A percentile compares a stretch with the other conserved stretches of the same genome.
phyloP scores from a whole-genome alignment of 2,329 filamentous ascomycete species.

The Aspergillus intermedius region DNA sequence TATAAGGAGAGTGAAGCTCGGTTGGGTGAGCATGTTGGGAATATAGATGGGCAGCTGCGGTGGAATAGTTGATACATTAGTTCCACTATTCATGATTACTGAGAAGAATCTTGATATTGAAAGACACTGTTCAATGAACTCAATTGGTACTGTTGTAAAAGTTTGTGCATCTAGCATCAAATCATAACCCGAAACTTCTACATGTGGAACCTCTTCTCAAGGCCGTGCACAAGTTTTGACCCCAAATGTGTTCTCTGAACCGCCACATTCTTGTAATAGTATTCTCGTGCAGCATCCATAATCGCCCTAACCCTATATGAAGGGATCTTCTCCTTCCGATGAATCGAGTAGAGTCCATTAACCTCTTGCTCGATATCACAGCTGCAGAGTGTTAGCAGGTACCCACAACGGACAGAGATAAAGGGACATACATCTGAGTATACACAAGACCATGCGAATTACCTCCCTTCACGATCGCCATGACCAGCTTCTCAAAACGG shows the following conservation, averaged over 20 bases:
- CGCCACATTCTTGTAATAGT: conserved; percentile 36
- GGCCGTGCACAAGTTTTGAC: too few relatives aligned
- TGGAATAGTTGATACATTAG: too few relatives aligned
- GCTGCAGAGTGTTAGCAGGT: conserved; percentile 7
- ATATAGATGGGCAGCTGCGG: too few relatives aligned
- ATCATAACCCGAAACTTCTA: too few relatives aligned
- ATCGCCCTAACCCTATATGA: conserved; percentile 51
- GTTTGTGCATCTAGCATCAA: too few relatives aligned
- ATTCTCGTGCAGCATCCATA: conserved; percentile 47
- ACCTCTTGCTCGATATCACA: conserved; percentile 62
- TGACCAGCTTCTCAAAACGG: conserved; percentile 53
- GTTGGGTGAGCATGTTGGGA: too few relatives aligned
- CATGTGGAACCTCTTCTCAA: too few relatives aligned
- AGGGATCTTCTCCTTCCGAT: conserved; percentile 57
- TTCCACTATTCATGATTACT: too few relatives aligned
- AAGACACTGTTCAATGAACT: too few relatives aligned
- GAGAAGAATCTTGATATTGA: too few relatives aligned
- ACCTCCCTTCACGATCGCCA: conserved; percentile 52
- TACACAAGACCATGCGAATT: conserved; percentile 59
- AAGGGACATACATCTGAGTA: conserved; percentile 53
- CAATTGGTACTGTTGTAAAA: too few relatives aligned
- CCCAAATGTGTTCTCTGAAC: not conserved
- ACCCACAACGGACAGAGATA: not conserved
- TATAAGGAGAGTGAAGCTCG: too few relatives aligned
- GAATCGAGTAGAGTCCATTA: conserved; percentile 60